These are phyloP conservation scores for Lagenidium sp. DNA, from an alignment of 352 stramenopile species.

Conservation along the genomic window DNA sequence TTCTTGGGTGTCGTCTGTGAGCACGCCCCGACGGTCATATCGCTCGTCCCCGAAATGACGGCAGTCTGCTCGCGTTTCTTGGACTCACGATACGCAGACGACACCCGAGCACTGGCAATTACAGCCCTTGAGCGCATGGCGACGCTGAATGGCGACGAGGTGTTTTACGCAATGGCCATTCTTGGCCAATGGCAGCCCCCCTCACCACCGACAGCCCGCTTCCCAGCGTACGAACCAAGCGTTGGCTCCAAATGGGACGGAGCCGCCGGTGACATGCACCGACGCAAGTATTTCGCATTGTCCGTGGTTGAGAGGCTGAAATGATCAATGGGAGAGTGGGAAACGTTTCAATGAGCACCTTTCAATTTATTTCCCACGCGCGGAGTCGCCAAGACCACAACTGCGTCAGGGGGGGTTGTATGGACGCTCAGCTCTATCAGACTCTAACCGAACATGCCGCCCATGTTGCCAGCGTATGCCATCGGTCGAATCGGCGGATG, in stretches of 20 bases:
- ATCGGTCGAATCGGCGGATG: conserved; percentile 85
- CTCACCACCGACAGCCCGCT: conserved; percentile 28
- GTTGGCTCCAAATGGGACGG: too few relatives aligned
- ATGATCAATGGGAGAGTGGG: too few relatives aligned
- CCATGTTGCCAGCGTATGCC: conserved; percentile 88
- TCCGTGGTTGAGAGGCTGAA: too few relatives aligned
- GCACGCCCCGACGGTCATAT: conserved; percentile 32
- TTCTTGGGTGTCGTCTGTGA: conserved; percentile 41
- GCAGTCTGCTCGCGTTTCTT: conserved; percentile 36
- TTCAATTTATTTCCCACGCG: too few relatives aligned
- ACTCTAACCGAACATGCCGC: conserved; percentile 81
- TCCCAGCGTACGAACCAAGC: conserved; percentile 15
- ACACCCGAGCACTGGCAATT: conserved; percentile 27
- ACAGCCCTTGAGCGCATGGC: conserved; percentile 35
- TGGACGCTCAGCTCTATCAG: too few relatives aligned
- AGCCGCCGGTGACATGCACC: too few relatives aligned
- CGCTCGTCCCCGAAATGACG: conserved; percentile 51
- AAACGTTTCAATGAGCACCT: too few relatives aligned
- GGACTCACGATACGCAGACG: conserved; percentile 15
- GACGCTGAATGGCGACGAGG: conserved; percentile 58
- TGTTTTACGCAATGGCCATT: conserved; percentile 47
- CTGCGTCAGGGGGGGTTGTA: too few relatives aligned
- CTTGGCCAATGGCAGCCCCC: conserved; percentile 43
- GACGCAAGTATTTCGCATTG: too few relatives aligned
- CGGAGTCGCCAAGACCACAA: too few relatives aligned